These are phyloP conservation scores for Dactylorhiza incarnata DNA, from an alignment of 106 monocot species.

Conservation along the genomic window DNA sequence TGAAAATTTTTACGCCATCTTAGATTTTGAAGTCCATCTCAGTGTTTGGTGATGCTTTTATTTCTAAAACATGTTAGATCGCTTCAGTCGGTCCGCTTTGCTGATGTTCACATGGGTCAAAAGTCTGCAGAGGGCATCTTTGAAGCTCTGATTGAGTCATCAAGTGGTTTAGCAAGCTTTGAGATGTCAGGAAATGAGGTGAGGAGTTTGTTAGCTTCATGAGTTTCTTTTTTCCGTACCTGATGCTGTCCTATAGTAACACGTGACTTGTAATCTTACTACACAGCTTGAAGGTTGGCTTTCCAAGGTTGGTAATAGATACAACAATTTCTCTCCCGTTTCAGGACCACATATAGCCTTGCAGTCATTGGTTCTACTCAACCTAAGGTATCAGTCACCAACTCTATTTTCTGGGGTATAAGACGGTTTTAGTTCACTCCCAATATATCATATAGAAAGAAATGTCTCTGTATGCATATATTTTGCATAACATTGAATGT, in stretches of 20 bases:
- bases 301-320: conserved; percentile 27
- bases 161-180: conserved; percentile 34
- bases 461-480: not conserved
- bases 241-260: not conserved
- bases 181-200: conserved; percentile 77
- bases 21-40: not conserved
- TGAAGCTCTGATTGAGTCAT: conserved; percentile 36
- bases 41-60: conserved; percentile 1
- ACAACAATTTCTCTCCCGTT: conserved; percentile 13
- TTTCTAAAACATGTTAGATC: conserved; percentile 24
- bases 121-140: conserved; percentile 43
- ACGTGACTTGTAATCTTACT: not conserved
- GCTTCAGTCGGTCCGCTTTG: conserved; percentile 32
- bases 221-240: not conserved
- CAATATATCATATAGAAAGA: not conserved
- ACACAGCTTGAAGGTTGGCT: conserved; percentile 67
- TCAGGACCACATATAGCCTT: conserved; percentile 23
- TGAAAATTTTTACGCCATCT: not conserved
- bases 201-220: conserved; percentile 10
- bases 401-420: not conserved
- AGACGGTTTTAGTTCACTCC: not conserved
- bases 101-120: conserved; percentile 44
- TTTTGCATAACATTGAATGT: not conserved
- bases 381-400: conserved; percentile 38
- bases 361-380: conserved; percentile 47